These are phyloP conservation scores for Xylaria hypoxylon DNA, from an alignment of 2,329 filamentous ascomycete genomes.

Conservation along the genomic window DNA sequence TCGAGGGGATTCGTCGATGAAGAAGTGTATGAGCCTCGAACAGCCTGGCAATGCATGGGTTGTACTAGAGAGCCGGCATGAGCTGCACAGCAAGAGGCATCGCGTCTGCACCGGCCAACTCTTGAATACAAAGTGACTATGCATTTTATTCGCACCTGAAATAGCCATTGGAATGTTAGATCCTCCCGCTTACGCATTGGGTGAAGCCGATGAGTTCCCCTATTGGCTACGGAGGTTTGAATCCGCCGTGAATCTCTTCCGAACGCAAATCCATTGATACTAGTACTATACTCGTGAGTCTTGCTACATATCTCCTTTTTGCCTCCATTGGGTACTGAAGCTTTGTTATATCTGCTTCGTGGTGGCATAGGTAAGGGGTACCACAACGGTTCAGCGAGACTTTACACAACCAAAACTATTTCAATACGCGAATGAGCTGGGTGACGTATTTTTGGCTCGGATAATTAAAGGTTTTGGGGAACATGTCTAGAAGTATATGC, in stretches of 20 bases:
- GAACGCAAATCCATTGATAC: neutral
- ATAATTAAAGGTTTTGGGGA: neutral
- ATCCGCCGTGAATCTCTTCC: conserved; percentile 4
- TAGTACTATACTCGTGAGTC: neutral
- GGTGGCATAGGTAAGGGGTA: neutral
- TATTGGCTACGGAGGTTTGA: conserved; percentile 19
- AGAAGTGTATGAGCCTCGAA: conserved; percentile 6
- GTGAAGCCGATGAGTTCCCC: conserved; percentile 6
- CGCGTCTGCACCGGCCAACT: conserved; percentile 8
- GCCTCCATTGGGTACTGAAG: neutral
- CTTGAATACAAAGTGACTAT: conserved; percentile 6
- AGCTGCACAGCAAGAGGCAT: conserved; percentile 8
- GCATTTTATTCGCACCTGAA: conserved; percentile 19
- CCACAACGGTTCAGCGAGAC: neutral
- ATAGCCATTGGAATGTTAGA: conserved; percentile 23
- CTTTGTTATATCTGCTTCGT: neutral
- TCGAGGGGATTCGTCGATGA: conserved; percentile 3
- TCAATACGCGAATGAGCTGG: neutral
- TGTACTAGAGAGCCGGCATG: conserved; percentile 18
- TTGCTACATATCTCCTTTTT: neutral
- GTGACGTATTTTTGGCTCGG: neutral
- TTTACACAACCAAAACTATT: neutral
- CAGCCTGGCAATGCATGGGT: conserved; percentile 16
- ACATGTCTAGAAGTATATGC: neutral
- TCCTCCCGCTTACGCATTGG: conserved; percentile 9